Evolutionary conservation across 192 early-diverging fungal genomes (phyloP).

Genomic region (Glomus cerebriforme): DNA sequence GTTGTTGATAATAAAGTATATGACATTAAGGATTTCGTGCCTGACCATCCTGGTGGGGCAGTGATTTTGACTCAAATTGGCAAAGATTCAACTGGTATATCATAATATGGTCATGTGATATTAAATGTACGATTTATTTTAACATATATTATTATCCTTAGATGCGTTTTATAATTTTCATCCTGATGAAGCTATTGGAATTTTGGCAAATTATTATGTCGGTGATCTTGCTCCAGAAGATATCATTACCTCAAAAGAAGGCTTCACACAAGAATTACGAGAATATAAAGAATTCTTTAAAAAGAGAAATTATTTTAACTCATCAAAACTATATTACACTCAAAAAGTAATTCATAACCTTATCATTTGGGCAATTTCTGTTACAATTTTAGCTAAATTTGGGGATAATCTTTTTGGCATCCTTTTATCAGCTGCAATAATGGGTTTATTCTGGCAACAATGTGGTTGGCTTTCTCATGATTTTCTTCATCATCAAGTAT

Average conservation of each 20-base stretch:
- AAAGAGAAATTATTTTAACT: slow-evolving; percentile 60
- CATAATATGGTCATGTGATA: background rate
- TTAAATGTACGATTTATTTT: background rate
- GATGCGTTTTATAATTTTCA: slow-evolving; percentile 83
- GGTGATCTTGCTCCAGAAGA: slow-evolving; percentile 64
- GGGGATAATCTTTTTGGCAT: slow-evolving; percentile 58
- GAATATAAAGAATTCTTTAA: slow-evolving; percentile 56
- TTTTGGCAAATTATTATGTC: slow-evolving; percentile 74
- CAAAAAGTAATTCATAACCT: slow-evolving; percentile 62
- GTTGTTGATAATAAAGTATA: slow-evolving; percentile 81
- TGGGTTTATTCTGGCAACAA: slow-evolving; percentile 83
- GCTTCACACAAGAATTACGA: slow-evolving; percentile 65
- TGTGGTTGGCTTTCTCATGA: slow-evolving; percentile 85
- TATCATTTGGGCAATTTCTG: slow-evolving; percentile 48
- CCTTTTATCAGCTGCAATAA: slow-evolving; percentile 51
- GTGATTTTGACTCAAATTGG: slow-evolving; percentile 77
- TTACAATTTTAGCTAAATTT: slow-evolving; percentile 52
- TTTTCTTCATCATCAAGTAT: slow-evolving; percentile 81
- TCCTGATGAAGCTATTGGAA: slow-evolving; percentile 59
- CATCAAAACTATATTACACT: slow-evolving; percentile 70
- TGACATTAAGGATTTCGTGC: slow-evolving; percentile 74
- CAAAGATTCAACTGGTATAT: slow-evolving; percentile 66
- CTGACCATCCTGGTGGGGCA: slow-evolving; percentile 77
- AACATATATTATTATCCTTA: slow-evolving; percentile 24
- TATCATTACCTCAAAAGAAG: slow-evolving; percentile 47